Evolutionary conservation across 202 grass and related monocot species (phyloP).

Genomic region (Saccharum hybrid): DNA sequence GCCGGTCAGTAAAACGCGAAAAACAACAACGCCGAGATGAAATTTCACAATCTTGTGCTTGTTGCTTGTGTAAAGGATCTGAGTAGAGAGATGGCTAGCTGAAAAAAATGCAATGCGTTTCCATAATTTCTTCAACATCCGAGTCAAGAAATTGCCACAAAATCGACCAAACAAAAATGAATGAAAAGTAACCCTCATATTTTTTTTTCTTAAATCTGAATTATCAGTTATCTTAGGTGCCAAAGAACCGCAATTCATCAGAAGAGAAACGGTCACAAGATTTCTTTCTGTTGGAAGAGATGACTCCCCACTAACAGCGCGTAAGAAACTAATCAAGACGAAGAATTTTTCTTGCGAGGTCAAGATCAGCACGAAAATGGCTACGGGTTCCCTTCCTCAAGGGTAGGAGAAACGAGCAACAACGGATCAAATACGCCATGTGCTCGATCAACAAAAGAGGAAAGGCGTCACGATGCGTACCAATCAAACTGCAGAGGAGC

Average conservation of each 20-base stretch:
- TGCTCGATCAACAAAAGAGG: background rate
- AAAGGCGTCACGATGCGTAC: conserved; percentile 18
- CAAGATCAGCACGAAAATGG: background rate
- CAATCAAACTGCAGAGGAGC: conserved; percentile 12
- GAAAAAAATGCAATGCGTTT: background rate
- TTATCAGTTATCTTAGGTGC: too few species aligned
- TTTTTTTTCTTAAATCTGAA: too few species aligned
- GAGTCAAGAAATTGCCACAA: background rate
- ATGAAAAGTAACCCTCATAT: background rate
- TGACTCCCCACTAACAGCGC: background rate
- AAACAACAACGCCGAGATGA: background rate
- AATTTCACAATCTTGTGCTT: background rate
- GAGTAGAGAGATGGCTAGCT: background rate
- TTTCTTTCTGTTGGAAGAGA: background rate
- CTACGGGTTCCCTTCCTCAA: too few species aligned
- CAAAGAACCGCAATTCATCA: background rate
- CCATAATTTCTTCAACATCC: background rate
- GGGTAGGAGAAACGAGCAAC: background rate
- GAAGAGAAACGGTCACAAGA: background rate
- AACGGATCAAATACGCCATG: background rate
- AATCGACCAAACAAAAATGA: background rate
- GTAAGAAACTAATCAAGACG: background rate
- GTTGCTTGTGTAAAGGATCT: background rate
- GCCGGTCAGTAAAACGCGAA: conserved; percentile 4
- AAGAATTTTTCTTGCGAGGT: background rate